phyloP scores from a whole-genome alignment of 73 alveolate species.

The Stentor coeruleus region DNA sequence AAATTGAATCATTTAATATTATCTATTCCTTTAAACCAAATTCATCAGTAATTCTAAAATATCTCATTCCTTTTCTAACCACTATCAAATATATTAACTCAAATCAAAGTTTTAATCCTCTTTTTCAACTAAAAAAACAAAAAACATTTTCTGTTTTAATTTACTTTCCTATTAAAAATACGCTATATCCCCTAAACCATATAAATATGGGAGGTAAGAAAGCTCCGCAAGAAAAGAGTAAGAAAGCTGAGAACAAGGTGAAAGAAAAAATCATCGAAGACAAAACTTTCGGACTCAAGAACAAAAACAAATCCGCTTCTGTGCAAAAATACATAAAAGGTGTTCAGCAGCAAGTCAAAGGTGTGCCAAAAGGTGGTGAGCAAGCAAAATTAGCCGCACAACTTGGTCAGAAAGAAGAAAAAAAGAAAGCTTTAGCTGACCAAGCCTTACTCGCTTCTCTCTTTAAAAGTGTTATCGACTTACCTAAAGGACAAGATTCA shows the following conservation, averaged over 20 bases:
- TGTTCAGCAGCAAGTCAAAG: constrained; percentile 36
- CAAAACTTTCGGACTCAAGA: constrained; percentile 97
- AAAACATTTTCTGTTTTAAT: too few species aligned
- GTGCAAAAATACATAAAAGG: constrained; percentile 78
- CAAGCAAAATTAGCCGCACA: constrained; percentile 35
- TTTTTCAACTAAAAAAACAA: too few species aligned
- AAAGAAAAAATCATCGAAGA: constrained; percentile 95
- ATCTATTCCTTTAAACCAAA: too few species aligned
- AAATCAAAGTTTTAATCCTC: too few species aligned
- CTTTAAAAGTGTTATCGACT: constrained; percentile 67
- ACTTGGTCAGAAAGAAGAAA: constrained; percentile 74
- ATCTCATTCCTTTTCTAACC: too few species aligned
- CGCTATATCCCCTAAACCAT: background rate
- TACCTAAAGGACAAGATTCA: constrained; percentile 83
- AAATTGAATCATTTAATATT: too few species aligned
- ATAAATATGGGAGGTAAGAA: constrained; percentile 33
- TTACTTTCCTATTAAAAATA: constrained; percentile 1
- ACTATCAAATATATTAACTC: too few species aligned
- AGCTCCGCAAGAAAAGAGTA: constrained; percentile 21
- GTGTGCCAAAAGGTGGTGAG: constrained; percentile 35
- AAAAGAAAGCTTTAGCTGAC: constrained; percentile 73
- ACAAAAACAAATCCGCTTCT: constrained; percentile 90
- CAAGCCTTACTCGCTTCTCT: constrained; percentile 78
- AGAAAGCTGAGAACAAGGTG: constrained; percentile 84
- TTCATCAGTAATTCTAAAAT: too few species aligned